Percentiles rank a stretch among this genome's conserved stretches.
phyloP scores from a whole-genome alignment of 2,329 filamentous ascomycete species.

The Fusarium bactridioides region DNA sequence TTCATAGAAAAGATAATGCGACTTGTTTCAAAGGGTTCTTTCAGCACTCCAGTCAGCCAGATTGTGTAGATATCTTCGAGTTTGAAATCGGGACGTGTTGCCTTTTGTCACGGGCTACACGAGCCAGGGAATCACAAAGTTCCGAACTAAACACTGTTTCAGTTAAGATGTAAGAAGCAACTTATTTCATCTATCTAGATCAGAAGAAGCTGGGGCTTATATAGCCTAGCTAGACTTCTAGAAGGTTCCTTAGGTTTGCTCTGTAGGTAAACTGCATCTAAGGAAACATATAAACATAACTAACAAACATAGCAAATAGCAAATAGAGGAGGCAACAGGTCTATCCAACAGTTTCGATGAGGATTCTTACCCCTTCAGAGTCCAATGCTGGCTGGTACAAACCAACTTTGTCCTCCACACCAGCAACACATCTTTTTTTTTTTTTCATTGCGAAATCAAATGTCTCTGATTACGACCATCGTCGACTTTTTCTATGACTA shows the following conservation, averaged over 20 bases:
- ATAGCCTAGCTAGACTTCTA: neutral
- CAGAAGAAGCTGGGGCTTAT: neutral
- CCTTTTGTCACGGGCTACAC: neutral
- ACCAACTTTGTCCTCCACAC: neutral
- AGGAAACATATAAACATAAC: neutral
- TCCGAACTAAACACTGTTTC: neutral
- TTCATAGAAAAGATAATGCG: conserved; percentile 25
- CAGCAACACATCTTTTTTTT: neutral
- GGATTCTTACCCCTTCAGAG: neutral
- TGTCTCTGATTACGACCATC: neutral
- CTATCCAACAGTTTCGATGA: conserved; percentile 51
- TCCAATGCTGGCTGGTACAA: neutral
- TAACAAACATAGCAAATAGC: neutral
- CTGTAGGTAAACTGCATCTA: neutral
- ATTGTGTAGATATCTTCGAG: neutral
- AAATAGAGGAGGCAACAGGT: neutral
- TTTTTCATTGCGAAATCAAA: neutral
- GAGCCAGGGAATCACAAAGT: neutral
- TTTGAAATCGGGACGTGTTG: neutral
- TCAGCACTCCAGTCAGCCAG: neutral
- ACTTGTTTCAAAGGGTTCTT: neutral
- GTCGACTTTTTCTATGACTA: neutral
- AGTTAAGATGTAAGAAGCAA: neutral
- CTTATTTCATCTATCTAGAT: neutral
- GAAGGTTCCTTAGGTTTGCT: neutral